These are phyloP conservation scores for Dinochytrium kinnereticum DNA, from an alignment of 371 early-diverging fungal species.

Conservation along the genomic window DNA sequence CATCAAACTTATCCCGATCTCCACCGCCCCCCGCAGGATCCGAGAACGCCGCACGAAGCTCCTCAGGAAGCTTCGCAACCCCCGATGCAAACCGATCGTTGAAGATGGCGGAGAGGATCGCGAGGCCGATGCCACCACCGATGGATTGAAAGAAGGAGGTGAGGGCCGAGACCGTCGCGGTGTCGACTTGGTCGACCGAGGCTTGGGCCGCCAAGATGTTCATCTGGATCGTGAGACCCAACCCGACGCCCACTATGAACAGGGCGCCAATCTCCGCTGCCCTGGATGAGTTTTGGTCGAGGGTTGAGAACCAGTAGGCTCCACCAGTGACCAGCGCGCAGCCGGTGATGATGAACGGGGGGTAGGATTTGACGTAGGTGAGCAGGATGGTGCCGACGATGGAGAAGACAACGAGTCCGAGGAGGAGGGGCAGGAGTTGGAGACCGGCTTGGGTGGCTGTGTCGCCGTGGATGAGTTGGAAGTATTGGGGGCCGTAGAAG, in stretches of 20 bases:
- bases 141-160: conserved; percentile 64
- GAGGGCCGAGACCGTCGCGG: conserved; percentile 68
- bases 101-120: conserved; percentile 5
- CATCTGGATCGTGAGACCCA: conserved; percentile 66
- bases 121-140: conserved; percentile 53
- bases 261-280: conserved; percentile 58
- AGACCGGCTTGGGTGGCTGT: conserved; percentile 1
- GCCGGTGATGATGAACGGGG: conserved; percentile 52
- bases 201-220: conserved; percentile 63
- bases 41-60: background rate
- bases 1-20: background rate
- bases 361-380: conserved; percentile 39
- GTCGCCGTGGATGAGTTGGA: conserved; percentile 11
- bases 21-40: background rate
- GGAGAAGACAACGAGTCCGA: conserved; percentile 54
- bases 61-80: background rate
- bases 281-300: conserved; percentile 38
- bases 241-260: conserved; percentile 64
- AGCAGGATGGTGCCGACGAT: conserved; percentile 60
- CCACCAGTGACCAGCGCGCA: conserved; percentile 46
- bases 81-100: conserved; percentile 2
- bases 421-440: conserved; percentile 33
- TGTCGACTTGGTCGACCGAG: conserved; percentile 45
- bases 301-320: conserved; percentile 29
- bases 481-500: conserved; percentile 6